Percentiles rank a stretch among this genome's conserved stretches.
These are phyloP conservation scores for Liquidambar formosana DNA, from an alignment of 164 flowering plant genomes.

Conservation along the genomic window DNA sequence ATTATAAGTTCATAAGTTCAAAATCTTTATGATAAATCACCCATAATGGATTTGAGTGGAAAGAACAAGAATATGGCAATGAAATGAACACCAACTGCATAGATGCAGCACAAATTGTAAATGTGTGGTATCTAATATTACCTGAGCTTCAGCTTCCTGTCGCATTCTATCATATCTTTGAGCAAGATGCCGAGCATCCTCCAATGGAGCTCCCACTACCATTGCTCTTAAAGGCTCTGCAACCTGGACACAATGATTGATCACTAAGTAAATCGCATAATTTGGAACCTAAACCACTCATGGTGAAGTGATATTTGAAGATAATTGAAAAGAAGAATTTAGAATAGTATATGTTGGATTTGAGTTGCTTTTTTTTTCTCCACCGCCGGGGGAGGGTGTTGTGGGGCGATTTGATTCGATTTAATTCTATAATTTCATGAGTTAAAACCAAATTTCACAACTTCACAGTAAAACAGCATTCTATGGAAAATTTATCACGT, in stretches of 20 bases:
- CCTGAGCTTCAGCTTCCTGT: constrained; percentile 78
- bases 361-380: not conserved
- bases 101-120: too few relatives aligned
- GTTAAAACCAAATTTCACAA: too few relatives aligned
- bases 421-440: too few relatives aligned
- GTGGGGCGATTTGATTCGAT: not conserved
- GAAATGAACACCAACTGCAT: not conserved
- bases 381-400: not conserved
- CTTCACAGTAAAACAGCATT: too few relatives aligned
- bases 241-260: constrained; percentile 33
- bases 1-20: not conserved
- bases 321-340: not conserved
- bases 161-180: constrained; percentile 66
- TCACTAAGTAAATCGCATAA: not conserved
- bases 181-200: constrained; percentile 81
- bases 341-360: not conserved
- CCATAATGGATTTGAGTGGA: not conserved
- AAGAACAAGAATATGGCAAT: not conserved
- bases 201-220: constrained; percentile 67
- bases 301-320: not conserved
- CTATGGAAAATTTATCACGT: too few relatives aligned
- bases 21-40: not conserved
- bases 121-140: constrained; percentile 7
- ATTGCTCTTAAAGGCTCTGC: constrained; percentile 70
- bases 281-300: not conserved